Conservation (phyloP, 108 stramenopile genomes). For the Cyclostephanos tholiformis region DNA sequence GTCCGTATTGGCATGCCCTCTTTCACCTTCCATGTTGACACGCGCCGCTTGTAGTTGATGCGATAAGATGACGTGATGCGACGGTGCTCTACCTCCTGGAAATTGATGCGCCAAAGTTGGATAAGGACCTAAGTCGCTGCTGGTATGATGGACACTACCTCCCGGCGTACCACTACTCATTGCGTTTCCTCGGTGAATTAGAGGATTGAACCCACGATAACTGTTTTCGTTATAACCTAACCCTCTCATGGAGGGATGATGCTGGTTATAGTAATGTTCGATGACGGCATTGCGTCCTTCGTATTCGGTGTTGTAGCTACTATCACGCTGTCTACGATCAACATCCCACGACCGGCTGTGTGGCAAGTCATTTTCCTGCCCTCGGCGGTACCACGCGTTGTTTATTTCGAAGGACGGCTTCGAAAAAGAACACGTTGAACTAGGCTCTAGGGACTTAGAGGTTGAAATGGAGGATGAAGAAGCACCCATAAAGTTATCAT, state of each 20-base stretch:
- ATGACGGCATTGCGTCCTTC: neutral
- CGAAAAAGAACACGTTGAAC: neutral
- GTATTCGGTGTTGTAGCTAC: neutral
- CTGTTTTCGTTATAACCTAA: neutral
- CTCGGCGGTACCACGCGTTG: neutral
- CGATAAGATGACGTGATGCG: neutral
- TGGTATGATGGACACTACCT: neutral
- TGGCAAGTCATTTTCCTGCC: neutral
- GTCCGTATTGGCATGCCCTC: slow-evolving; percentile 1
- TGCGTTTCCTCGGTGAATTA: neutral
- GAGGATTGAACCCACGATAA: neutral
- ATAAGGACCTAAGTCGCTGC: neutral
- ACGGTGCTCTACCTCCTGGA: neutral
- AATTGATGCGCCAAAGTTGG: neutral
- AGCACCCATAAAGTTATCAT: neutral
- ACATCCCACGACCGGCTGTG: slow-evolving; percentile 10
- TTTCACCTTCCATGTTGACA: neutral
- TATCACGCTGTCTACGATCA: neutral
- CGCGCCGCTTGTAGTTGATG: slow-evolving; percentile 1
- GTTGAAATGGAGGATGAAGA: slow-evolving; percentile 8
- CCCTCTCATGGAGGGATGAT: slow-evolving; percentile 4
- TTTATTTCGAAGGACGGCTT: neutral
- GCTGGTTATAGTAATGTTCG: slow-evolving; percentile 5
- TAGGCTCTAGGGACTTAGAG: neutral
- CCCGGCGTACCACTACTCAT: neutral